Percentiles rank a stretch among this genome's conserved stretches.
phyloP scores from a whole-genome alignment of 768 basidiomycete species.

The Tephrocybe sp. region DNA sequence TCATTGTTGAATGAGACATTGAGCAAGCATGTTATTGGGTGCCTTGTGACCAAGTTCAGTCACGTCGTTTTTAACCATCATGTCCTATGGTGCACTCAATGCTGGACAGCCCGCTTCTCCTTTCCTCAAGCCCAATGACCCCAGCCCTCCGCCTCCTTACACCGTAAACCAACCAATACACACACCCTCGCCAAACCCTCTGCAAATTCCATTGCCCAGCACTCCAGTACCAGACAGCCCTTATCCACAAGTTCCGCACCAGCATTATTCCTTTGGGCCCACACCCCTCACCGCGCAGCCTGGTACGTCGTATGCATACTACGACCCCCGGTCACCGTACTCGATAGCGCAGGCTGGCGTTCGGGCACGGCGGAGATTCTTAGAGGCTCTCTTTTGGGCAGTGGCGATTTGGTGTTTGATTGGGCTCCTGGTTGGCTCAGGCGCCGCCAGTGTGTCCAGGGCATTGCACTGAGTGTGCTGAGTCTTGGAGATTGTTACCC shows the following conservation, averaged over 20 bases:
- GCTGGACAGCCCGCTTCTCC: background rate
- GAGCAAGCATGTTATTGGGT: no score
- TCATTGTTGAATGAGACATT: no score
- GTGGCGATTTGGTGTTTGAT: conserved; percentile 16
- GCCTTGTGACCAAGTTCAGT: background rate
- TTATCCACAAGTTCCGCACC: background rate
- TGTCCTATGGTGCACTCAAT: conserved; percentile 3
- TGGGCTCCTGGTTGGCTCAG: conserved; percentile 25
- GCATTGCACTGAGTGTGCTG: background rate
- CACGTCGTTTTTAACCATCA: background rate
- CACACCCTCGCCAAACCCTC: background rate
- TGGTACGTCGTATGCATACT: conserved; percentile 38
- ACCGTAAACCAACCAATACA: background rate
- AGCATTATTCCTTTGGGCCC: conserved; percentile 33
- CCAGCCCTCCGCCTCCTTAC: conserved; percentile 5
- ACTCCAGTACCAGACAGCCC: conserved; percentile 7
- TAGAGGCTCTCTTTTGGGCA: conserved; percentile 15
- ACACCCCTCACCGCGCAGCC: conserved; percentile 37
- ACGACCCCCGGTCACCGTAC: conserved; percentile 32
- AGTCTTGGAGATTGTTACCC: background rate
- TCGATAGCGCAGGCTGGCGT: conserved; percentile 30
- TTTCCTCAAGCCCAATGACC: background rate
- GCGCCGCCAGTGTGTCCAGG: background rate
- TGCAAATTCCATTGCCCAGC: background rate
- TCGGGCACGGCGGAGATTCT: conserved; percentile 39